Base-by-base conservation (phyloP, 1,284 basidiomycete species). In the Irpex sp. region DNA sequence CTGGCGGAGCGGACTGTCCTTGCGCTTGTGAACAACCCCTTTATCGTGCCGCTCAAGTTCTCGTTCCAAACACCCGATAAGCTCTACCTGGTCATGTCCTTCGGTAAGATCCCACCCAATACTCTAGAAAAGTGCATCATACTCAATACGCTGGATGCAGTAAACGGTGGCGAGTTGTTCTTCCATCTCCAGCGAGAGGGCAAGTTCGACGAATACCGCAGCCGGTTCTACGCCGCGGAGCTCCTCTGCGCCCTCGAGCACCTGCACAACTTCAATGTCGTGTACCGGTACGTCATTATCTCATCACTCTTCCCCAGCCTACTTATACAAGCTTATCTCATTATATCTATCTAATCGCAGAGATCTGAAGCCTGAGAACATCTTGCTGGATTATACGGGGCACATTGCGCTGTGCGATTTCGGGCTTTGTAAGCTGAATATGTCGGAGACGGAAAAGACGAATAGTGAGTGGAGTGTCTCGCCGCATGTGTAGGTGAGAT, bases 381-480 rank as follows among this genome's bases (percentile, higher is more conserved):
- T 98, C 72, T 79, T 98, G 8, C 79, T 99, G 57, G 96, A 99
- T 76, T 98, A 96, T 71, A 97, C 95, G 0, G 97, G 96, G 12
- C 96, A 99, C 70, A 98, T 99, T 68, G 96, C 97, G 1, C 79
- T 99, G 23, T 99, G 96, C 72, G 96, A 99, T 74, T 99, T 99
- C 72, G 93, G 93, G n/a, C 84, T 99, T 8, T 99, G 96, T 79
- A 99, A 99, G 75, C 82, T 99, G 58, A 98, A 99, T 77, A 99
- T 99, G 97, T 92, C 92, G 1, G 94, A 97, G 72, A 90, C 90
- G 7, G 95, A 98, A 73, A 98, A 96, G 72, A 99, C 96, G 12
- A 98, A 98, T 77, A 98, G 93, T 94, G 87, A 33, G 16, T 54
- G 23, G 28, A 57, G 28, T 33, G 3, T n/a, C 53, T 54, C n/a